Evolutionary conservation across 495 filamentous ascomycete species (phyloP).

Genomic region (Aspergillus steynii): DNA sequence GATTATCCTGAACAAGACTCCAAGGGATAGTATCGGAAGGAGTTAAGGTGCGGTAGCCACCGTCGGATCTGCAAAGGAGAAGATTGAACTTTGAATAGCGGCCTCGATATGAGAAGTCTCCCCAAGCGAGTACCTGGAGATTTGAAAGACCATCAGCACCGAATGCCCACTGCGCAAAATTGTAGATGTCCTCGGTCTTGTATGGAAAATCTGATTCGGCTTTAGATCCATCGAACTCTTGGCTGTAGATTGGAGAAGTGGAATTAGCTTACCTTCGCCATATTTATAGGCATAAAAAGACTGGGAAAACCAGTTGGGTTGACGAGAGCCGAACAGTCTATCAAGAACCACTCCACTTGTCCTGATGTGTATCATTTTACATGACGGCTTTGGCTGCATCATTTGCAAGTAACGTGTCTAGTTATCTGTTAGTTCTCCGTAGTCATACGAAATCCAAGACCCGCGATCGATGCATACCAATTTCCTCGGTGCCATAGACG

Average conservation of each 20-base stretch:
- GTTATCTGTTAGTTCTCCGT: background rate
- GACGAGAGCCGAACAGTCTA: background rate
- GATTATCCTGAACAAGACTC: background rate
- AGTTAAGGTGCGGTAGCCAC: constrained; percentile 3
- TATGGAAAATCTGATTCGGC: background rate
- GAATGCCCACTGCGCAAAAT: constrained; percentile 13
- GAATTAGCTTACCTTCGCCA: constrained; percentile 1
- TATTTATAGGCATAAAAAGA: background rate
- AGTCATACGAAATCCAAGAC: too few species aligned
- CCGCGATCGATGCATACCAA: background rate
- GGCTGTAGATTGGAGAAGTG: background rate
- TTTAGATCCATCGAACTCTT: background rate
- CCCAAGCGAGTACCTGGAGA: constrained; percentile 9
- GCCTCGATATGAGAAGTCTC: constrained; percentile 8
- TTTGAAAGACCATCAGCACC: constrained; percentile 3
- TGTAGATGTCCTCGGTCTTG: background rate
- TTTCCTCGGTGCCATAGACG: background rate
- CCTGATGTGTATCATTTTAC: constrained; percentile 6
- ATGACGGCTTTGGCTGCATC: background rate
- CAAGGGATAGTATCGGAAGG: background rate
- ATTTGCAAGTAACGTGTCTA: background rate
- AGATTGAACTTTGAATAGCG: constrained; percentile 3
- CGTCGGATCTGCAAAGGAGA: constrained; percentile 1
- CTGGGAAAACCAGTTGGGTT: background rate
- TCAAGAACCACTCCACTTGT: background rate